phyloP scores from a whole-genome alignment of 257 asterid species.

The Solanum raphanifolium region DNA sequence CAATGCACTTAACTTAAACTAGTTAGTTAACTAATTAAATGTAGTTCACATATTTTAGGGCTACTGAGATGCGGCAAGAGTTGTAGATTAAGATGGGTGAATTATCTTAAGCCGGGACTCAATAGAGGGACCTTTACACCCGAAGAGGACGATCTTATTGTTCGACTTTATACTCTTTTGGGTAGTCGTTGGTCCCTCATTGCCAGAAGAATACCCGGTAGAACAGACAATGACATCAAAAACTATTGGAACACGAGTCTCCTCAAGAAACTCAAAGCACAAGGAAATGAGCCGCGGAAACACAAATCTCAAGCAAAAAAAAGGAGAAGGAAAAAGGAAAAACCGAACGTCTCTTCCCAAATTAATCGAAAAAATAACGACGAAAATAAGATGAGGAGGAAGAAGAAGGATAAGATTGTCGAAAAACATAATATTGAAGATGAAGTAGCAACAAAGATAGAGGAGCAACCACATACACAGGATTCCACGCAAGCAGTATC shows the following conservation, averaged over 20 bases:
- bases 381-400: neutral
- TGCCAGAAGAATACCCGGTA: slow-evolving; percentile 82
- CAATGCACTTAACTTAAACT: neutral
- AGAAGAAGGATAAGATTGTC: neutral
- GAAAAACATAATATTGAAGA: neutral
- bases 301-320: neutral
- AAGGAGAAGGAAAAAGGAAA: neutral
- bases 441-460: neutral
- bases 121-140: neutral
- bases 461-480: neutral
- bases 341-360: neutral
- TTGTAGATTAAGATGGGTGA: neutral
- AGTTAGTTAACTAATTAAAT: neutral
- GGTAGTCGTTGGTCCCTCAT: slow-evolving; percentile 67
- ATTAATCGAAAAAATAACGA: neutral
- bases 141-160: neutral
- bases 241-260: slow-evolving; percentile 83
- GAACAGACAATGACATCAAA: slow-evolving; percentile 90
- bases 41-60: neutral
- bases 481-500: neutral
- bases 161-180: neutral
- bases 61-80: neutral
- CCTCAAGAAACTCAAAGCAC: neutral
- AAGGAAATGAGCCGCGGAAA: neutral
- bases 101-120: neutral